Percentiles rank a stretch among this genome's conserved stretches.
These are phyloP conservation scores for Lipomyces lipofer DNA, from an alignment of 805 yeast species.

Conservation along the genomic window DNA sequence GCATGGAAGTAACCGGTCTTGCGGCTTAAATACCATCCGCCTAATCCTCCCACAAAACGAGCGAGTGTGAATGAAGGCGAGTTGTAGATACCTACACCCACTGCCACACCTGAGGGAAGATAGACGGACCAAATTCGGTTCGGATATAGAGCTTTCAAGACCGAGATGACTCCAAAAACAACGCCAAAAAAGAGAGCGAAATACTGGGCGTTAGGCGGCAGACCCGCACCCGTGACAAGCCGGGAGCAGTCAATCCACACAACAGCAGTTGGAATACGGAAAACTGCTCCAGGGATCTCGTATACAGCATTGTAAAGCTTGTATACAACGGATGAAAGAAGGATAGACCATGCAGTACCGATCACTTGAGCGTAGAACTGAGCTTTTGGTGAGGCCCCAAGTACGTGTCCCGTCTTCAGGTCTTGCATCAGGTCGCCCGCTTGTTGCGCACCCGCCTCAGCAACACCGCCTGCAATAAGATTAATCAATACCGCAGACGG, in stretches of 20 bases:
- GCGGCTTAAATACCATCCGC: conserved; percentile 42
- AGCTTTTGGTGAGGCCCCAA: conserved; percentile 90
- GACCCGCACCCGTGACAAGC: conserved; percentile 83
- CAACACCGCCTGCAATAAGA: conserved; percentile 91
- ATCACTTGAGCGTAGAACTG: conserved; percentile 88
- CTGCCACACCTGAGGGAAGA: conserved; percentile 94
- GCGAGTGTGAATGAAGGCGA: conserved; percentile 93
- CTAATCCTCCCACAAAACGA: conserved; percentile 88
- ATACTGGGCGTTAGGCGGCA: conserved; percentile 73
- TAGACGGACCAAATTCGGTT: conserved; percentile 42
- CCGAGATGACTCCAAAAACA: conserved; percentile 59
- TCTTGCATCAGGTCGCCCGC: conserved; percentile 99
- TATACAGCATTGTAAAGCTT: conserved; percentile 77
- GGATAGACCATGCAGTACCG: conserved; percentile 82
- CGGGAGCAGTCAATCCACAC: conserved; percentile 97
- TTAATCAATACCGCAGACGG: conserved; percentile 84
- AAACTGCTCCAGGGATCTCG: conserved; percentile 77
- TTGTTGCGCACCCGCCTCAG: conserved; percentile 99
- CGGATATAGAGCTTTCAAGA: conserved; percentile 45
- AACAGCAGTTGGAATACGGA: conserved; percentile 90
- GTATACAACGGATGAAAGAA: conserved; percentile 80
- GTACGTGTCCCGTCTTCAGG: conserved; percentile 85
- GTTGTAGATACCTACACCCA: conserved; percentile 94
- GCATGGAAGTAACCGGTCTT: conserved; percentile 4
- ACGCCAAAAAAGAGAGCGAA: conserved; percentile 71